Evolutionary conservation across 805 yeast species (phyloP), one percentile per base, ranked within the genome.

Genomic region (Teunomyces aglyptinius): DNA sequence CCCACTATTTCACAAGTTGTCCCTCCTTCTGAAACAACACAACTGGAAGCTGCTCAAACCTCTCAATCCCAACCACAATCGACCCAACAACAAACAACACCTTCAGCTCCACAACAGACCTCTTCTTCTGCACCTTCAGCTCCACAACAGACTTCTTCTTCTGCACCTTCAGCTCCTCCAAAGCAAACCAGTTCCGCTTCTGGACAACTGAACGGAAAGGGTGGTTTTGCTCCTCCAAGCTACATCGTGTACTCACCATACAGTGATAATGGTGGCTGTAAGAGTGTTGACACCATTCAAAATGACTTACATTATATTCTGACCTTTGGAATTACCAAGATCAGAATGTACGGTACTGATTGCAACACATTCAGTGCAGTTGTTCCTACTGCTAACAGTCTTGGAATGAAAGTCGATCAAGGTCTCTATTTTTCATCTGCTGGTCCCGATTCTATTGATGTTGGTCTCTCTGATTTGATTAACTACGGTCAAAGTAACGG

Each of bases 331-430:
- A 83, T 90, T 56, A 61, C 68, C 33, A 77, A 77, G 44, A 69
- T 91, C 45, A 82, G 97, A 71, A 63, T 89, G 44, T 91, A 91
- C 62, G 96, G 96, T 56, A 85, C 88, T 48, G 97, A 91, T 65
- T 91, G 97, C 71, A 75, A 79, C 62, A 79, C 86, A 20, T 66
- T 87, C 41, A 59, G 75, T 26, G 81, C 85, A 2, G 81, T 89
- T 32, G 75, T 81, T 56, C 88, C 94, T 41, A 76, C 75, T 33
- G 78, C 85, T 54, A 57, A 59, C 19, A 43, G 63, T 11, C 67
- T 85, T 44, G 96, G 96, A 3, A 63, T 91, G 43, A 80, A 70
- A 32, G 80, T 90, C 48, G 85, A 87, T 65, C 96, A 89, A 73
- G 97, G 97, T 41, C 77, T 91, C 66, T 91, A 94, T 91, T 82